phyloP scores from a whole-genome alignment of 495 filamentous ascomycete genomes.

The Hypomontagnella submonticulosa region DNA sequence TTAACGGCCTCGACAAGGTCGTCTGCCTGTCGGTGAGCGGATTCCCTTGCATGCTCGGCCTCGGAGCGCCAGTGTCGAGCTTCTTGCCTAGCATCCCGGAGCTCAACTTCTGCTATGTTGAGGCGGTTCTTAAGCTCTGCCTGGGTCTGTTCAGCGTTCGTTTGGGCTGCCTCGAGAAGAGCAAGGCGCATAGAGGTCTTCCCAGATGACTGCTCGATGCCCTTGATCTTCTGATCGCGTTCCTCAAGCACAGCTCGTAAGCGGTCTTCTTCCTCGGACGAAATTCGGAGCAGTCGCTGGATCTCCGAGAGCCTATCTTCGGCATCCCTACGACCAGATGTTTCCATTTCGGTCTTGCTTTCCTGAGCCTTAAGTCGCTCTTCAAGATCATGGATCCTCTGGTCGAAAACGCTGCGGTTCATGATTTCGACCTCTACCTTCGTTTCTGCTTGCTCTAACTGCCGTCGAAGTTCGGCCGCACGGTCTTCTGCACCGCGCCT shows the following conservation, averaged over 20 bases:
- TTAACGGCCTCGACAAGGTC: conserved; percentile 54
- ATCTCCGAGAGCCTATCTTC: conserved; percentile 79
- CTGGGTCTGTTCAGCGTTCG: conserved; percentile 71
- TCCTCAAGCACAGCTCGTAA: conserved; percentile 76
- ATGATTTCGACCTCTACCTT: conserved; percentile 64
- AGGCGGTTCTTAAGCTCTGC: conserved; percentile 68
- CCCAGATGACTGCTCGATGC: conserved; percentile 57
- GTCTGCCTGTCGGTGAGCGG: conserved; percentile 53
- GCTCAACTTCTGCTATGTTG: conserved; percentile 59
- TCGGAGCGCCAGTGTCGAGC: conserved; percentile 62
- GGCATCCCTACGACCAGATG: conserved; percentile 70
- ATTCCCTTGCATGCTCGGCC: conserved; percentile 56
- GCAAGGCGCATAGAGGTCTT: conserved; percentile 69
- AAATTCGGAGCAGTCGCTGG: conserved; percentile 73
- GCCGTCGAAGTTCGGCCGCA: conserved; percentile 55
- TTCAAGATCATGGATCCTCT: conserved; percentile 60
- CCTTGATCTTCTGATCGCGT: conserved; percentile 62
- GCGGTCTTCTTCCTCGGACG: conserved; percentile 75
- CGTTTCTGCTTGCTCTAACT: conserved; percentile 60
- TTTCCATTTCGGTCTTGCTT: conserved; percentile 64
- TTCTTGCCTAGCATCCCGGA: conserved; percentile 61
- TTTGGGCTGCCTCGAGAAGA: conserved; percentile 70
- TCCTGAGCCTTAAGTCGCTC: conserved; percentile 57
- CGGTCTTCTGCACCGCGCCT: conserved; percentile 58
- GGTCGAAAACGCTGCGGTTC: conserved; percentile 59